Base-by-base conservation (phyloP, 2,329 filamentous ascomycete genomes). In the Paecilomyces sp. region DNA sequence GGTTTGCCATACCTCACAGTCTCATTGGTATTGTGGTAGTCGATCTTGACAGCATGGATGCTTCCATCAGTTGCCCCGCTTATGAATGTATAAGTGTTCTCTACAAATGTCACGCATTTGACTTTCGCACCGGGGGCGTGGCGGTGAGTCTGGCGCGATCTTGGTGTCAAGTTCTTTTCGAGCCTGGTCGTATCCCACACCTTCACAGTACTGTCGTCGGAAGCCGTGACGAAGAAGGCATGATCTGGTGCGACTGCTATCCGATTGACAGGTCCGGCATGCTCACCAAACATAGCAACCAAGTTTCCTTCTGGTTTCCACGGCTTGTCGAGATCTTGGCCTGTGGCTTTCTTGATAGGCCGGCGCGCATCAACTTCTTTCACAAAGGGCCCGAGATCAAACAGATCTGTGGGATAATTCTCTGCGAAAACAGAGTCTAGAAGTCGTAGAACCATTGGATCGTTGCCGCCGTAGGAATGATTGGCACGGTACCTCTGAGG, bases 171-270 rank as follows among this genome's bases (percentile, higher is more conserved):
- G 70, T 97, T 97, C 53, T 92, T 88, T 75, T 99, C 94, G 6
- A 99, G 81, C 25, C 94, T 85, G 28, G 87, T 87, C 28, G 91
- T 89, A 75, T 99, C 94, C 94, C 94, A 99, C 4, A 99, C 83
- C 70, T 91, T 96, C 59, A 97, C 90, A 6, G 85, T 86, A 2
- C 94, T 91, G 74, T 99, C 94, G 68, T 96, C 91, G 9, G 92
- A 93, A 6, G 88, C 93, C 0, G 94, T 97, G 59, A 97, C 83
- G 74, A 99, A 99, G 77, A 99, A 99, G 3, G 88, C 79, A 71
- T 99, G 93, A 70, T 99, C 94, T 0, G 93, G 91, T 1, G 94
- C 88, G 7, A 91, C 85, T 1, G 89, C 81, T 11, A 97, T 85
- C 9, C 92, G 86, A 68, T 89, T 96, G 64, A 97, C 85, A 7